Base-by-base conservation (phyloP, 139 green algal genomes). In the Micractinium conductrix region DNA sequence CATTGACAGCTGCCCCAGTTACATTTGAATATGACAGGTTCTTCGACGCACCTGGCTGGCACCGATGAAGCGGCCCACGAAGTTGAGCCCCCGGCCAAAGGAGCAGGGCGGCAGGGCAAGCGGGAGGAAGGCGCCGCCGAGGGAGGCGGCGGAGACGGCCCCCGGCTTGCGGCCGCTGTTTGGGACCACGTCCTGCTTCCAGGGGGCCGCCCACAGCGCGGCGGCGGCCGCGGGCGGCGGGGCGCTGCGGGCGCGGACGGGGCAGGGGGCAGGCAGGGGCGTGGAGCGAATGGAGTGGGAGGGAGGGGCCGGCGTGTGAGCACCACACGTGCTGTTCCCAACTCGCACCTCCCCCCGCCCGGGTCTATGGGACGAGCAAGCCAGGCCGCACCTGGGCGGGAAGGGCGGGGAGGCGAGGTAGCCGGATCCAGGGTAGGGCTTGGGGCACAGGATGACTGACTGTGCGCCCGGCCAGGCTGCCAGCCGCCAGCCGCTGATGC, bases 11-110 rank as follows among this genome's bases (percentile, higher is more conserved):
- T n/a, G n/a, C n/a, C n/a, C n/a, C n/a, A n/a, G n/a, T n/a, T n/a
- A n/a, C n/a, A n/a, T n/a, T n/a, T n/a, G n/a, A n/a, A n/a, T n/a
- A n/a, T n/a, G n/a, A n/a, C n/a, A n/a, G n/a, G n/a, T n/a, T n/a
- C n/a, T n/a, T n/a, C n/a, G n/a, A n/a, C 73, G 53, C n/a, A 14
- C 73, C 73, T 79, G 73, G 73, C 53, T 65, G 28, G 30, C 28
- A 26, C 42, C n/a, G 2, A 63, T 2, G 30, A 42, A 79, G 16
- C 42, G 26, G 14, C 73, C 73, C 73, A 79, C 73, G 43, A 79
- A 79, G 44, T 63, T 79, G 1, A 79, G 44, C 14, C 44, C 4
- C 22, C 6, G 28, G 22, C 73, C 73, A 21, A 44, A 65, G 73
- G 30, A 45, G 73, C 73, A 79, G 19, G 73, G 45, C 30, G 73